Percentiles rank a stretch among this genome's conserved stretches.
Conservation (phyloP, 768 basidiomycete species). For the Hygrophoropsis aurantiaca region DNA sequence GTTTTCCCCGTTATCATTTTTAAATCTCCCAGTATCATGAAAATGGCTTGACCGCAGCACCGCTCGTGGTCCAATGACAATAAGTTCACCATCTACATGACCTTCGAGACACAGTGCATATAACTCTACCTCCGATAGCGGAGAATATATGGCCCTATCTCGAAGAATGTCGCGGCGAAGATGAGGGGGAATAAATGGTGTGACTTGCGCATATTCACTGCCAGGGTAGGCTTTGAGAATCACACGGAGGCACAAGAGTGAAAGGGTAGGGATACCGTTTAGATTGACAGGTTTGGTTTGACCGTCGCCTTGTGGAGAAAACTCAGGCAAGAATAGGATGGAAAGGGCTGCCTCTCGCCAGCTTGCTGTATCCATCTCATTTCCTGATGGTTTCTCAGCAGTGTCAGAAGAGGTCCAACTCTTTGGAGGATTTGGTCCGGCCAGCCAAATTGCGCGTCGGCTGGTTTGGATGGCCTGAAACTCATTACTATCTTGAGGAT, state of each 20-base stretch:
- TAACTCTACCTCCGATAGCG: conserved; percentile 51
- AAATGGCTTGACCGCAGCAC: conserved; percentile 46
- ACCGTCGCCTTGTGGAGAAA: conserved; percentile 1
- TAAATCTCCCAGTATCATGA: neutral
- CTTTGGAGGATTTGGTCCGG: conserved; percentile 55
- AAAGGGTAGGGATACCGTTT: conserved; percentile 47
- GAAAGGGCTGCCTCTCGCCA: conserved; percentile 62
- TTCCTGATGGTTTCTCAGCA: neutral
- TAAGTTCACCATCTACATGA: conserved; percentile 61
- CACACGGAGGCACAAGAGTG: conserved; percentile 55
- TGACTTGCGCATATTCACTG: conserved; percentile 46
- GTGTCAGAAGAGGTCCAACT: conserved; percentile 49
- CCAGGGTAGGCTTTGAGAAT: conserved; percentile 41
- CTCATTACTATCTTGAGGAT: neutral
- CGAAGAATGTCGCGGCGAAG: conserved; percentile 60
- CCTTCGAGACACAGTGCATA: conserved; percentile 49
- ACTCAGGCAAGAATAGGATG: conserved; percentile 38
- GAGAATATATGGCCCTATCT: conserved; percentile 55
- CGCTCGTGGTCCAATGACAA: conserved; percentile 59
- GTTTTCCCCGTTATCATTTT: neutral
- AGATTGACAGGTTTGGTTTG: conserved; percentile 1
- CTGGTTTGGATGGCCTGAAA: neutral
- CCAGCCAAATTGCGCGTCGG: conserved; percentile 20
- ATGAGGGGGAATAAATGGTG: conserved; percentile 55
- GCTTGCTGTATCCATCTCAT: conserved; percentile 25